These are phyloP conservation scores for Tricholoma flavovirens DNA, from an alignment of 768 basidiomycete genomes.

Conservation along the genomic window DNA sequence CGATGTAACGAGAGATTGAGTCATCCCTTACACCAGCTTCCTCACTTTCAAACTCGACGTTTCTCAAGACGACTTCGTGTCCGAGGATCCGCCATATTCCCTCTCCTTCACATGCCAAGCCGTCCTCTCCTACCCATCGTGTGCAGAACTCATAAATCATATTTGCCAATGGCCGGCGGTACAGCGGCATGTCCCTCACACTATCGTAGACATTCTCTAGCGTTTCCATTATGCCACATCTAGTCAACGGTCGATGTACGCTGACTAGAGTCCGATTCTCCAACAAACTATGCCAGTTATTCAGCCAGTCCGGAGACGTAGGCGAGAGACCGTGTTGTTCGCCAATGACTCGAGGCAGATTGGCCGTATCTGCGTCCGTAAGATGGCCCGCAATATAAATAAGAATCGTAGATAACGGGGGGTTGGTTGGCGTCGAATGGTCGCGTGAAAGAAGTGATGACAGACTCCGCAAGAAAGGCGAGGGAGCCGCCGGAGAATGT, in stretches of 20 bases:
- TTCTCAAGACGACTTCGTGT: constrained; percentile 60
- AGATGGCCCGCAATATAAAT: constrained; percentile 65
- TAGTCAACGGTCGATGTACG: constrained; percentile 43
- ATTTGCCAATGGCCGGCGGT: constrained; percentile 49
- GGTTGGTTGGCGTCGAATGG: constrained; percentile 50
- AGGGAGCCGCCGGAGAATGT: constrained; percentile 50
- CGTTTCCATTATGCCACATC: constrained; percentile 49
- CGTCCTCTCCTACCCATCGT: constrained; percentile 21
- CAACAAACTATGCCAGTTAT: constrained; percentile 57
- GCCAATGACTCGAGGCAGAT: constrained; percentile 55
- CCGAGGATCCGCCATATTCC: constrained; percentile 56
- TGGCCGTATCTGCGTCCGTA: constrained; percentile 60
- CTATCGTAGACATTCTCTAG: constrained; percentile 57
- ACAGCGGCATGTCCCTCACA: constrained; percentile 63
- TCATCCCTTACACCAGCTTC: constrained; percentile 16
- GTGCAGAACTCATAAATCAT: constrained; percentile 46
- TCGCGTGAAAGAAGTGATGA: constrained; percentile 61
- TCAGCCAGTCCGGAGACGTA: constrained; percentile 65
- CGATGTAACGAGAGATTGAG: constrained; percentile 27
- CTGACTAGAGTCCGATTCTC: constrained; percentile 41
- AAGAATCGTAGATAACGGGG: constrained; percentile 57
- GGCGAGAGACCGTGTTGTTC: constrained; percentile 67
- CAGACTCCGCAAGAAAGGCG: constrained; percentile 56
- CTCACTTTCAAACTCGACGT: constrained; percentile 31
- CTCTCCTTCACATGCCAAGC: constrained; percentile 32